Conservation (phyloP, 495 filamentous ascomycete species). For the Talaromyces proteolyticus region DNA sequence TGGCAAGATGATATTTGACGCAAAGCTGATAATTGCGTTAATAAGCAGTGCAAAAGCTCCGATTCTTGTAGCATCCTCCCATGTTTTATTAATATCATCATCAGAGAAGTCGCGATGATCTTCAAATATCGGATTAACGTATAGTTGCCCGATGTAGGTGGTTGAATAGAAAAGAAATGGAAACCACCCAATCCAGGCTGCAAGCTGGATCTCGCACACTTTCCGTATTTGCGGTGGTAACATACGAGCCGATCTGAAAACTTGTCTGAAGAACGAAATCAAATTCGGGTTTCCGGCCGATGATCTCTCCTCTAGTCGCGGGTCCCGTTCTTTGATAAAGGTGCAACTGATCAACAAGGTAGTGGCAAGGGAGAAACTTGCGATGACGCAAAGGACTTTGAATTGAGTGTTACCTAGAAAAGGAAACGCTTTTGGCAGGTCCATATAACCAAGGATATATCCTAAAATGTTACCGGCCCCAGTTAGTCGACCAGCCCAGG, state of each 20-base stretch:
- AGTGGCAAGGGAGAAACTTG: conserved; percentile 57
- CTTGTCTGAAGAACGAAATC: conserved; percentile 68
- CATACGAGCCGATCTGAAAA: conserved; percentile 66
- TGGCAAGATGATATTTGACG: conserved; percentile 72
- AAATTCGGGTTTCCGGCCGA: conserved; percentile 55
- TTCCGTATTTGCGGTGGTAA: conserved; percentile 74
- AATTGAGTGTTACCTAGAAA: conserved; percentile 83
- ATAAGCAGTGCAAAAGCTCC: conserved; percentile 84
- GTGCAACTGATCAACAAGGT: conserved; percentile 63
- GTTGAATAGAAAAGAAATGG: conserved; percentile 92
- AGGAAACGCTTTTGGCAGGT: conserved; percentile 64
- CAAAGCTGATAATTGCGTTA: conserved; percentile 75
- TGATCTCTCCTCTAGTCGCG: conserved; percentile 60
- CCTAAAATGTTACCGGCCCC: conserved; percentile 84
- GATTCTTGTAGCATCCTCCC: conserved; percentile 75
- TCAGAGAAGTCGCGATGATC: conserved; percentile 69
- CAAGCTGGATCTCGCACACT: conserved; percentile 84
- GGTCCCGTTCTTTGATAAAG: conserved; percentile 71
- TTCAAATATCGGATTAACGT: conserved; percentile 73
- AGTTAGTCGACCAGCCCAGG: conserved; percentile 75
- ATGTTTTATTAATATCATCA: conserved; percentile 66
- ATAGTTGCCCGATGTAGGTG: conserved; percentile 85
- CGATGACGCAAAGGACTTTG: conserved; percentile 80
- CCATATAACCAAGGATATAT: conserved; percentile 73
- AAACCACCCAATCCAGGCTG: conserved; percentile 92